These are phyloP conservation scores for Grosmannia penicillata DNA, from an alignment of 2,329 filamentous ascomycete species.

Conservation along the genomic window DNA sequence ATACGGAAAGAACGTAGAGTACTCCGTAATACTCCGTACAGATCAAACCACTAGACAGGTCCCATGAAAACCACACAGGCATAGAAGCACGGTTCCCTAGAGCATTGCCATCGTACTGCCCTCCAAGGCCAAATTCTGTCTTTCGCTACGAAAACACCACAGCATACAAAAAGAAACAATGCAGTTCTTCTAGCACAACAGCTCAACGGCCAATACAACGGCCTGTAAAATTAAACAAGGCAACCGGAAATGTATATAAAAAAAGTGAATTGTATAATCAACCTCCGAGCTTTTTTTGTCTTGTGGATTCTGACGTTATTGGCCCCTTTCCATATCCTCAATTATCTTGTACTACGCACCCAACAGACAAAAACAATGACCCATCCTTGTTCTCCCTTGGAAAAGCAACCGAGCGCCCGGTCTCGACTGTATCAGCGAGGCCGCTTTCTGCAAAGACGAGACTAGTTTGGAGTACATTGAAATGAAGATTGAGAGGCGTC, in stretches of 20 bases:
- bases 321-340: background rate
- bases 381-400: conserved; percentile 10
- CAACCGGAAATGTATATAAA: conserved; percentile 20
- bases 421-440: conserved; percentile 28
- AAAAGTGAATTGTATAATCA: conserved; percentile 42
- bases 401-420: conserved; percentile 31
- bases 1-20: too few relatives aligned
- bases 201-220: too few relatives aligned
- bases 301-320: conserved; percentile 5
- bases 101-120: too few relatives aligned
- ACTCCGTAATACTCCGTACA: too few relatives aligned
- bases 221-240: conserved; percentile 12
- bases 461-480: conserved; percentile 33
- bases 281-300: conserved; percentile 23
- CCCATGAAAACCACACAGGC: too few relatives aligned
- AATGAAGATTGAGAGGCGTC: conserved; percentile 25
- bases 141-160: background rate
- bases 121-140: background rate
- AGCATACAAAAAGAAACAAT: conserved; percentile 2
- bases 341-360: conserved; percentile 1
- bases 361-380: conserved; percentile 3
- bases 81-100: too few relatives aligned
- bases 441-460: conserved; percentile 44
- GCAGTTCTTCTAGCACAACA: conserved; percentile 12
- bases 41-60: too few relatives aligned